A percentile compares a stretch with the other conserved stretches of the same genome.
Evolutionary conservation across 805 yeast species (phyloP).

Genomic region (Saccharomycopsis olivae): DNA sequence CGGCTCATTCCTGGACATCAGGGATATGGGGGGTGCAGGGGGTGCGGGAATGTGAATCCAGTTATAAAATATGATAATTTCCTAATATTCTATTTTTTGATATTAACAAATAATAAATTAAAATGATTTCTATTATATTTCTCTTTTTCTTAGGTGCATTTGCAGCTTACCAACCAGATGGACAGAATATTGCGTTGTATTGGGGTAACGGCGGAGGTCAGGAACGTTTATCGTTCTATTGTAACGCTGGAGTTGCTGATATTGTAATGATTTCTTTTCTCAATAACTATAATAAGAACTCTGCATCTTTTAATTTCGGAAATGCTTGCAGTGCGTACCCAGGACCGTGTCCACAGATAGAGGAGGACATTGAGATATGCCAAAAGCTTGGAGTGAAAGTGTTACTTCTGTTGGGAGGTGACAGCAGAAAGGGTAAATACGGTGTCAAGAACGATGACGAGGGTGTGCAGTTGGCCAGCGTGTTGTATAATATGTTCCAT

Average conservation of each 20-base stretch:
- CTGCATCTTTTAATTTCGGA: constrained; percentile 35
- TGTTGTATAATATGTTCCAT: constrained; percentile 55
- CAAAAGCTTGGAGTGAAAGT: constrained; percentile 73
- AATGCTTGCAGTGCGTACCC: constrained; percentile 26
- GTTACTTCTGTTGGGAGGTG: constrained; percentile 66
- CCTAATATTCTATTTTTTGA: no score
- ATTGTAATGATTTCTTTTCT: constrained; percentile 20
- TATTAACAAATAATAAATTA: no score
- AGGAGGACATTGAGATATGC: constrained; percentile 60
- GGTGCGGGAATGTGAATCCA: no score
- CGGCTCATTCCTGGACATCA: no score
- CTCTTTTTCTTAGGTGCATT: constrained; percentile 16
- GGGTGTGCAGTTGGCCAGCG: constrained; percentile 51
- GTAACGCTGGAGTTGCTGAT: constrained; percentile 46
- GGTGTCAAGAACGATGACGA: constrained; percentile 79
- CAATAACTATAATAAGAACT: constrained; percentile 23
- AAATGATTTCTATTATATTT: constrained; percentile 34
- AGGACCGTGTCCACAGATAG: constrained; percentile 35
- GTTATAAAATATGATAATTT: no score
- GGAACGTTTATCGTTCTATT: constrained; percentile 36
- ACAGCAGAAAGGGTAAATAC: constrained; percentile 49
- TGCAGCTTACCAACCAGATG: constrained; percentile 16
- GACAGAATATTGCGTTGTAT: constrained; percentile 45
- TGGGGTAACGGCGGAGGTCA: constrained; percentile 53
- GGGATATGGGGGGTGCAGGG: no score